Evolutionary conservation across 345 rosid species (phyloP).

Genomic region (Linum trigynum): DNA sequence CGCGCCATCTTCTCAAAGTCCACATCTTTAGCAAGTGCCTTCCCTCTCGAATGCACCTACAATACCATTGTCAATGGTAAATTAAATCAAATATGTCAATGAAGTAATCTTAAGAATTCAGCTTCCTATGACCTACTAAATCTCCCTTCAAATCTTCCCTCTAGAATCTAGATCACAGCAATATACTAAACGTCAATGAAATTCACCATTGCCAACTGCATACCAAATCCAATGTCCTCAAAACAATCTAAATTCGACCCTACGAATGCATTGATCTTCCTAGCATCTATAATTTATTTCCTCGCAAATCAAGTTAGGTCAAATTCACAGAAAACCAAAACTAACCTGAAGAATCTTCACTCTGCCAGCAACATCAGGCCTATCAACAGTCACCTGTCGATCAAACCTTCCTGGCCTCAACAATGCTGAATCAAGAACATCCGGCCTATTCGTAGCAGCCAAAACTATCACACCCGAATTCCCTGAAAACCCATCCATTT

Average conservation of each 20-base stretch:
- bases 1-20: constrained; percentile 90
- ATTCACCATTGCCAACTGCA: neutral
- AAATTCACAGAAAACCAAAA: neutral
- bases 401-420: constrained; percentile 91
- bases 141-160: too few relatives aligned
- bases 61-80: neutral
- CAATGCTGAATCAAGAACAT: constrained; percentile 73
- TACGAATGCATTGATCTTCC: too few relatives aligned
- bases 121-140: too few relatives aligned
- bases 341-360: constrained; percentile 83
- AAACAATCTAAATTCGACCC: neutral
- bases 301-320: too few relatives aligned
- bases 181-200: too few relatives aligned
- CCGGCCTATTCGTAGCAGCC: constrained; percentile 86
- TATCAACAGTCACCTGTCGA: constrained; percentile 73
- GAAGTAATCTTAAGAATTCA: too few relatives aligned
- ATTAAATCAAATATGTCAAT: too few relatives aligned
- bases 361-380: constrained; percentile 94
- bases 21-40: constrained; percentile 93
- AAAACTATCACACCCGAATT: constrained; percentile 84
- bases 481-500: constrained; percentile 88
- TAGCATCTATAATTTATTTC: too few relatives aligned
- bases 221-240: too few relatives aligned
- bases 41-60: constrained; percentile 94
- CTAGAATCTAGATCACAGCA: too few relatives aligned